These are phyloP conservation scores for Trichoderma sp. DNA, from an alignment of 2,329 filamentous ascomycete species.

Conservation along the genomic window DNA sequence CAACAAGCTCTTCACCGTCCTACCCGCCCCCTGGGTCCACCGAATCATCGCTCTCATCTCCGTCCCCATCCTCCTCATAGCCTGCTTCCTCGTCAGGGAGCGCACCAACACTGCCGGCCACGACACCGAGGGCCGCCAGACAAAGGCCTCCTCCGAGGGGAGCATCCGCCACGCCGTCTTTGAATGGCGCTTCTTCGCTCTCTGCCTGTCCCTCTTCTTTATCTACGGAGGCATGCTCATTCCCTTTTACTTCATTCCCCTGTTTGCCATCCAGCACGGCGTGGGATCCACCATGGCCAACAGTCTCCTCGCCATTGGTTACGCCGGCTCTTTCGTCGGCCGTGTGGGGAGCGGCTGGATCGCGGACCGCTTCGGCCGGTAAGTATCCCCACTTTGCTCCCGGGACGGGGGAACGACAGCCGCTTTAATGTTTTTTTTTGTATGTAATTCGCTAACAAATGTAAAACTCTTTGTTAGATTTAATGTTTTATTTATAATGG, in stretches of 20 bases:
- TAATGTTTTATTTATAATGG: slow-evolving; percentile 45
- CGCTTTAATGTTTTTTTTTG: background rate
- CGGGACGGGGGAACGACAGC: background rate
- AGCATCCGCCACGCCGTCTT: slow-evolving; percentile 37
- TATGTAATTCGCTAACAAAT: background rate
- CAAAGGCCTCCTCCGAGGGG: slow-evolving; percentile 25
- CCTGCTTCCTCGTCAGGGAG: slow-evolving; percentile 39
- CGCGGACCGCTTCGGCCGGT: slow-evolving; percentile 54
- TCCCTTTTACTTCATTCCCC: slow-evolving; percentile 45
- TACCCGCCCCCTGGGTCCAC: slow-evolving; percentile 31
- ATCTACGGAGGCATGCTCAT: slow-evolving; percentile 39
- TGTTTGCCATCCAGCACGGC: slow-evolving; percentile 54
- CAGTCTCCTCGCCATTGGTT: slow-evolving; percentile 65
- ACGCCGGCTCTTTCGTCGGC: slow-evolving; percentile 58
- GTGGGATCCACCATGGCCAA: slow-evolving; percentile 57
- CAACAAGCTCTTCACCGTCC: slow-evolving; percentile 28
- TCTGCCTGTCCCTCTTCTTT: slow-evolving; percentile 35
- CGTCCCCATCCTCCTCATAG: slow-evolving; percentile 35
- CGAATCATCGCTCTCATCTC: slow-evolving; percentile 34
- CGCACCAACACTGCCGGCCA: slow-evolving; percentile 30
- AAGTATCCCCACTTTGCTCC: background rate
- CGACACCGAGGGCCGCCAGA: slow-evolving; percentile 29
- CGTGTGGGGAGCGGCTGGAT: slow-evolving; percentile 57
- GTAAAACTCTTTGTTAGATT: slow-evolving; percentile 36
- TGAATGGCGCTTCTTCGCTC: slow-evolving; percentile 34